Base-by-base conservation (phyloP, 2,329 filamentous ascomycete genomes). In the Ceratocystis alfenasii region DNA sequence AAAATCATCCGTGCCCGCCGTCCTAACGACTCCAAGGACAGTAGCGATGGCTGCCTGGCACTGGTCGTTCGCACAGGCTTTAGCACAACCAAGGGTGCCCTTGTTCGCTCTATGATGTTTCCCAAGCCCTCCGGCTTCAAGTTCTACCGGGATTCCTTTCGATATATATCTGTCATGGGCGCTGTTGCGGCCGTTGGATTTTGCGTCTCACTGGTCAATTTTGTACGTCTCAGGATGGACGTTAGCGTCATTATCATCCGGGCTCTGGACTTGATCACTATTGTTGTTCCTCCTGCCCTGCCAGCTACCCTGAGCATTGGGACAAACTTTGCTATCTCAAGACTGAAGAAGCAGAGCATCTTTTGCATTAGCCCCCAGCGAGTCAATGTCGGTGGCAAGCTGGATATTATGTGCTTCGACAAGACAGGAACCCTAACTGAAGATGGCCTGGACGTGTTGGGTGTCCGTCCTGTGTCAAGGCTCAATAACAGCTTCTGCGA, bases 341-440 rank as follows among this genome's bases (percentile, higher is more conserved):
- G 94, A 30, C 79, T 99, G 36, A 96, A 91, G 76, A 84, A 87
- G 69, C 92, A 95, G 74, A 83, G 91, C 55, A 96, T 99, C 46
- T 99, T 96, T 73, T 99, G 94, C 73, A 99, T 97, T 72, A 97
- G 93, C 70, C 94, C 95, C 0, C 94, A 99, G 72, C 84, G 94
- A 71, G 93, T 99, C 66, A 99, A 97, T 72, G 91, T 99, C 5
- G 94, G 89, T 17, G 94, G 95, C 62, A 97, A 97, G 75, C 78
- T 99, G 3, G 94, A 99, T 73, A 84, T 97, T 10, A 89, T 99
- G 77, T 96, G 93, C 75, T 99, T 99, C 70, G 94, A 99, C 77
- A 99, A 99, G 77, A 99, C 94, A 0, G 94, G 94, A n/a, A 99
- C 94, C 0, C 78, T 99, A 65, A 99, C 94, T 0, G 94, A 97